Evolutionary conservation across 129 eudicot genomes (phyloP), one percentile per base, ranked within the genome.

Genomic region (Chrysanthemum lavandulifolium): DNA sequence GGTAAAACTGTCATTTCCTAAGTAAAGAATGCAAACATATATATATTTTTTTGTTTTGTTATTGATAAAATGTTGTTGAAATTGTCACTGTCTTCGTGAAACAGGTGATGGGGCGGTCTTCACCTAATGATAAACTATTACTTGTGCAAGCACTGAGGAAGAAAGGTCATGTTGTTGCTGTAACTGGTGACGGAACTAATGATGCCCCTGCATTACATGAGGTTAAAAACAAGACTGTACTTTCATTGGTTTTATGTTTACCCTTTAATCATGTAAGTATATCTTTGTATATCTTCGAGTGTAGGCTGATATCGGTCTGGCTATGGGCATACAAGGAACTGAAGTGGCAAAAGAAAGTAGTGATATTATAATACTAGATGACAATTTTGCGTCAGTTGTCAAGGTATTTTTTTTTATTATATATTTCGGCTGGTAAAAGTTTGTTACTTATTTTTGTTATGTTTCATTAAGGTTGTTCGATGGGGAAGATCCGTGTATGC

Each of bases 131-230:
- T 73, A 93, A 93, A 78, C 91, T 93, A 57, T 81, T 93, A 82
- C 95, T 93, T 58, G 98, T 93, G 65, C 91, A 93, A 93, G 95
- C 98, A 68, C 67, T 93, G 56, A 89, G 96, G 82, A 92, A 80
- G 80, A 84, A 63, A 12, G 95, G 90, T 8, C 96, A 93, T 72
- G 98, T 93, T 74, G 98, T 93, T 73, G 98, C 95, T 59, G 98
- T 93, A 52, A 93, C 98, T 68, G 98, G 98, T 76, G 98, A 93
- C 77, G 98, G 98, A n/a, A 93, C 98, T 67, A 93, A 93, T 70
- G 98, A 93, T 84, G 98, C 98, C 66, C 98, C 98, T 76, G 98
- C 98, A 40, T 80, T 93, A 69, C 96, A 93, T 31, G 98, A 93
- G 96, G 98, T 92, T 10, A 65, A 60, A 47, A 63, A 63, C 53